phyloP scores from a whole-genome alignment of 140 eudicot species.

The Stevia rebaudiana region DNA sequence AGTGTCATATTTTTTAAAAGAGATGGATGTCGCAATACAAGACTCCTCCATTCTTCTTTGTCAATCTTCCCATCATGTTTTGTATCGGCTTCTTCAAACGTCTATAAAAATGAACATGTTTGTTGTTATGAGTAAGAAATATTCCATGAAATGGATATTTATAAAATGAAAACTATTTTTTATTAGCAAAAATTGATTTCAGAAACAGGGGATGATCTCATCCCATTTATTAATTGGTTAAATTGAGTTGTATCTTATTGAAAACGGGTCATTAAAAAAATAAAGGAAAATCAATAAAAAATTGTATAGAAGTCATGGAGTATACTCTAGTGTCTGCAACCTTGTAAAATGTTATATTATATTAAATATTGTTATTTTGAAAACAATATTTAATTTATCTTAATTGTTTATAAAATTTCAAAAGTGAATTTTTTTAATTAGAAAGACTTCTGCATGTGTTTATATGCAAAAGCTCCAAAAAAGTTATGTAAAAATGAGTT shows the following conservation, averaged over 20 bases:
- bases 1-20: constrained; percentile 91
- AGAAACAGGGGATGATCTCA: background rate
- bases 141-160: background rate
- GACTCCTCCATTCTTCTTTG: constrained; percentile 97
- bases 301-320: too few relatives aligned
- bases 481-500: too few relatives aligned
- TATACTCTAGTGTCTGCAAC: too few relatives aligned
- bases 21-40: constrained; percentile 83
- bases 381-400: too few relatives aligned
- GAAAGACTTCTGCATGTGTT: too few relatives aligned
- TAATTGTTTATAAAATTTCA: too few relatives aligned
- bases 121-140: background rate
- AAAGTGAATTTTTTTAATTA: too few relatives aligned
- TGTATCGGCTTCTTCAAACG: constrained; percentile 96
- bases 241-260: background rate
- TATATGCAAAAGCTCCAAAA: too few relatives aligned
- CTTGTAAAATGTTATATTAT: too few relatives aligned
- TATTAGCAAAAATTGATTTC: background rate
- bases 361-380: too few relatives aligned
- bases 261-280: background rate
- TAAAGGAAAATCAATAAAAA: too few relatives aligned
- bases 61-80: constrained; percentile 96
- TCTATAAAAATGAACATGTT: constrained; percentile 34
- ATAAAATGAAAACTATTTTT: background rate
- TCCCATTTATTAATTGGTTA: background rate